Evolutionary conservation across 306 rosid species (phyloP), one percentile per base, ranked within the genome.

Genomic region (Casuarina cunninghamiana): DNA sequence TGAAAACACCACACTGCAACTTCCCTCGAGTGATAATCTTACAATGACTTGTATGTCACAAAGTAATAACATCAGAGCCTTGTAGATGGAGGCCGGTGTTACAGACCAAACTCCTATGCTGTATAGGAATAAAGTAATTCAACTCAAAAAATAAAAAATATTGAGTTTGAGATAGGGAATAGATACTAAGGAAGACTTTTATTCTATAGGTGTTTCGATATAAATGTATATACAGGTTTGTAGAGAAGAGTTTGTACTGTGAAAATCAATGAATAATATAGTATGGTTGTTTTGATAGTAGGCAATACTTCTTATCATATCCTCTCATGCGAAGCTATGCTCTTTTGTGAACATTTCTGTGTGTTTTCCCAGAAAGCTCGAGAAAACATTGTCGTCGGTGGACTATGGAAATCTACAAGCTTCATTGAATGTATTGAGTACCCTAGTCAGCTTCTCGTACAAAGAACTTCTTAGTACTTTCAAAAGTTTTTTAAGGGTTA

Each of bases 61-160:
- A 48, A 80, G 81, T 69, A 80, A 71, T 44, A 69, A 73, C 82
- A 74, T 78, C 87, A 19, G 91, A 78, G 91, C 88, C 87, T 65
- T 85, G 80, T 46, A 75, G 82, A 53, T 60, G 72, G 90, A 82
- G 91, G 87, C 91, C 88, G 85, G 84, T 83, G 85, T 74, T 80
- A 81, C 65, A 48, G 83, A 75, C 46, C 67, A 71, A 46, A 68
- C 43, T 73, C 84, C 45, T 82, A 46, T 83, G 86, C 75, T 87
- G 86, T 87, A 84, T 77, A 87, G 81, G 74, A 12, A 41, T 0
- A 72, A 79, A 12, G 32, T 26, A 26, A 26, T 26, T 26, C 15
- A n/a, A 37, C 74, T 68, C 50, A n/a, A 38, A 8, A 45, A 65
- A 5, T 6, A 15, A 16, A 61, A 44, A 57, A 42, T 50, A 37